Conservation (phyloP, 176 grass and related monocot genomes). For the Microstegium vimineum region DNA sequence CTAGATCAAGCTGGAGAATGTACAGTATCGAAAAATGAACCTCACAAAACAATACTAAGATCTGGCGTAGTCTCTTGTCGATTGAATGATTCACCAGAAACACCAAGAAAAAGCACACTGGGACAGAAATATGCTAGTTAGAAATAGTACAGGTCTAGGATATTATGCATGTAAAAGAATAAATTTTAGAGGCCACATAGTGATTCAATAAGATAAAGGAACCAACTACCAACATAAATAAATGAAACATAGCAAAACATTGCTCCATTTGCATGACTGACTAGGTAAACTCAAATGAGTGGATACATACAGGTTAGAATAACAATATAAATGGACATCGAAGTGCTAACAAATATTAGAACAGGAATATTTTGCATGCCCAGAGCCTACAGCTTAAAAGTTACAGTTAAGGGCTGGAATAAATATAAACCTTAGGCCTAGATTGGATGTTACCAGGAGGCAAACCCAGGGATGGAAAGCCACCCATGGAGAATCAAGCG, state of each 20-base stretch:
- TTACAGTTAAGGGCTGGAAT: background rate
- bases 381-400: slow-evolving; percentile 3
- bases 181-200: slow-evolving; percentile 1
- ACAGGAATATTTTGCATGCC: background rate
- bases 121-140: slow-evolving; percentile 24
- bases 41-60: slow-evolving; percentile 90
- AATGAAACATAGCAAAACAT: background rate
- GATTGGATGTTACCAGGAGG: background rate
- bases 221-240: slow-evolving; percentile 2
- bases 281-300: background rate
- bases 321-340: background rate
- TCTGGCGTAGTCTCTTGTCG: slow-evolving; percentile 60
- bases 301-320: background rate
- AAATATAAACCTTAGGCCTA: background rate
- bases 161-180: background rate
- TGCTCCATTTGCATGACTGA: background rate
- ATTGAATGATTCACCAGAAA: slow-evolving; percentile 93
- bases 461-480: background rate
- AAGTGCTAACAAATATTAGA: background rate
- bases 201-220: slow-evolving; percentile 7
- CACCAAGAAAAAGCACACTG: slow-evolving; percentile 97
- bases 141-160: slow-evolving; percentile 3
- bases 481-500: background rate
- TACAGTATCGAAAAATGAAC: slow-evolving; percentile 86
- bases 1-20: slow-evolving; percentile 92